Evolutionary conservation across 495 filamentous ascomycete genomes (phyloP).

Genomic region (Penicillium steckii): DNA sequence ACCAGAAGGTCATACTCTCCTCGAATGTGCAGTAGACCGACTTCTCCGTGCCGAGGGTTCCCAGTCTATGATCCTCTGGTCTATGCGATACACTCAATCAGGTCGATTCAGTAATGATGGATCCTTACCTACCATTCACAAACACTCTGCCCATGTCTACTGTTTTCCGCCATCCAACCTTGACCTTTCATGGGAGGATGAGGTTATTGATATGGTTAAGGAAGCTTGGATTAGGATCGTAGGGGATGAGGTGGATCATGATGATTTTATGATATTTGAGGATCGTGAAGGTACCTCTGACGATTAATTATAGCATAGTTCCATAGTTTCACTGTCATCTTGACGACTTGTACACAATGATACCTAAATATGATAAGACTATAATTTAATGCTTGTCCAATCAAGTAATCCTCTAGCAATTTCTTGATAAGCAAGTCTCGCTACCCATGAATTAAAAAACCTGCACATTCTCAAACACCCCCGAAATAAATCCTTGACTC

Average conservation of each 20-base stretch:
- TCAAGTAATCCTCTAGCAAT: not conserved
- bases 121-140: slow-evolving; percentile 5
- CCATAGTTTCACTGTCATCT: not conserved
- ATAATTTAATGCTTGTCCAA: not conserved
- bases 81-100: slow-evolving; percentile 59
- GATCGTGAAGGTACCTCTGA: slow-evolving; percentile 41
- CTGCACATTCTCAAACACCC: not conserved
- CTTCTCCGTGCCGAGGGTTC: slow-evolving; percentile 45
- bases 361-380: not conserved
- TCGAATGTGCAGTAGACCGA: slow-evolving; percentile 54
- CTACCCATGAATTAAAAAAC: not conserved
- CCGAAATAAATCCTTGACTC: not conserved
- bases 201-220: slow-evolving; percentile 56
- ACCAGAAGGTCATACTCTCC: slow-evolving; percentile 32
- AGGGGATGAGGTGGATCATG: slow-evolving; percentile 44
- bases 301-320: slow-evolving; percentile 21
- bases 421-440: too few relatives aligned
- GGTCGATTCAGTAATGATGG: slow-evolving; percentile 22
- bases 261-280: slow-evolving; percentile 63
- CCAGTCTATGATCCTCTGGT: slow-evolving; percentile 53
- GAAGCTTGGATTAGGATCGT: slow-evolving; percentile 62
- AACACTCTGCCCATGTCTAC: slow-evolving; percentile 27
- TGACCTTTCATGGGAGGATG: slow-evolving; percentile 70
- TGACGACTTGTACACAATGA: not conserved
- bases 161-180: slow-evolving; percentile 54